Base-by-base conservation (phyloP, 148 eudicot genomes). In the Dianthus caryophyllus region DNA sequence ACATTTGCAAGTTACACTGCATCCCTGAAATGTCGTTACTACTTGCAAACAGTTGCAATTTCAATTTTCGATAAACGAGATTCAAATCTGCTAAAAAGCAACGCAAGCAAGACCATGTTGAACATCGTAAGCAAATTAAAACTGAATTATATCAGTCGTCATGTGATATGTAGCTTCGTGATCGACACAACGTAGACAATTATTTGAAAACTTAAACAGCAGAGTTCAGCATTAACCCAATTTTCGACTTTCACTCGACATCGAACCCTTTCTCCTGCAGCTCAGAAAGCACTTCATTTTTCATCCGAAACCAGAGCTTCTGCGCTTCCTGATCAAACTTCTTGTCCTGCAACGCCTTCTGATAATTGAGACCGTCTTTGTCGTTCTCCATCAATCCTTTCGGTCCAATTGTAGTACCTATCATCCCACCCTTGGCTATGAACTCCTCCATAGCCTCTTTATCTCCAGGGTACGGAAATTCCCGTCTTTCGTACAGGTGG, bases 381-480 rank as follows among this genome's bases (percentile, higher is more conserved):
- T 92, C 96, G 10, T 73, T 64, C 65, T 92, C 96, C 5, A 87
- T 58, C 52, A 79, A 44, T 39, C 98, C 98, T 81, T 85, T 89
- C 0, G 98, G 94, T 6, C 91, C 96, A 33, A 92, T 89, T 0
- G 85, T 81, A 9, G 96, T 92, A 5, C 98, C 98, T 65, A 92
- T 92, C 98, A 92, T 92, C 60, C 98, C 98, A 18, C 98, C 97
- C 58, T 89, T 87, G 0, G 84, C 75, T 14, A 92, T 27, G 58
- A 92, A 89, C 78, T 92, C 96, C 60, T 84, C 84, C 98, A 92
- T 92, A 9, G 98, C 96, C 61, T 92, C 96, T 63, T 80, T 75
- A 43, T 92, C 98, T 29, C 98, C 98, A 6, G 96, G 98, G 78
- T 92, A 92, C 0, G 98, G 98, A 44, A 84, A 92, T 54, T 83